Percentiles rank a stretch among this genome's conserved stretches.
Evolutionary conservation across 805 yeast genomes (phyloP).

Genomic region (Yueomyces sinensis): DNA sequence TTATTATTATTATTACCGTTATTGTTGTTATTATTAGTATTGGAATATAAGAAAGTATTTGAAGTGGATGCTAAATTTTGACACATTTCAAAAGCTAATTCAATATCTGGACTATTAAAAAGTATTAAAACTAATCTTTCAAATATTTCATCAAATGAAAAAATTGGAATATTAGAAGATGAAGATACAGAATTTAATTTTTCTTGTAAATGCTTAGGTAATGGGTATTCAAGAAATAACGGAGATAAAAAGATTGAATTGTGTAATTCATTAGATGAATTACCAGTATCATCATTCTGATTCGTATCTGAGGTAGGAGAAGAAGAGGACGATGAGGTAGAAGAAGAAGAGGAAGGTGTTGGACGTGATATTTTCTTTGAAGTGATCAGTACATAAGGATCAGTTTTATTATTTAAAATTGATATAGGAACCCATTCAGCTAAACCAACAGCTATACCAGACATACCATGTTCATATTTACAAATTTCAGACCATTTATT

Average conservation of each 20-base stretch:
- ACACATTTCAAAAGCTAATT: no score
- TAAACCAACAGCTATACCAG: constrained; percentile 79
- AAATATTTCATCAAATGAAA: constrained; percentile 54
- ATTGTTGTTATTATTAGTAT: neutral
- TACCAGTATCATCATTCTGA: no score
- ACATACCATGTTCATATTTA: constrained; percentile 67
- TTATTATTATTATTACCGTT: constrained; percentile 1
- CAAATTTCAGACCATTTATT: constrained; percentile 68
- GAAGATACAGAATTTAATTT: constrained; percentile 6
- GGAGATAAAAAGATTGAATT: constrained; percentile 4
- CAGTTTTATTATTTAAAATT: constrained; percentile 17
- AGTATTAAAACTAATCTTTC: constrained; percentile 67
- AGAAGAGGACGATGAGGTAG: neutral
- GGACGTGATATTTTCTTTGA: constrained; percentile 10
- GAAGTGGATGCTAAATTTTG: constrained; percentile 4
- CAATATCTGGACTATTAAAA: constrained; percentile 53
- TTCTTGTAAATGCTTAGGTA: constrained; percentile 11
- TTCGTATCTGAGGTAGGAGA: neutral
- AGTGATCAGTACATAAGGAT: constrained; percentile 15
- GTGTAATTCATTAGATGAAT: neutral
- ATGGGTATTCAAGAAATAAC: constrained; percentile 20
- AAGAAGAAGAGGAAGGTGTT: neutral
- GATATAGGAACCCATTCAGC: constrained; percentile 70
- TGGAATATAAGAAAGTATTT: neutral
- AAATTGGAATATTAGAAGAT: constrained; percentile 10